phyloP scores from a whole-genome alignment of 257 asterid species.

The Jacaranda mimosifolia region DNA sequence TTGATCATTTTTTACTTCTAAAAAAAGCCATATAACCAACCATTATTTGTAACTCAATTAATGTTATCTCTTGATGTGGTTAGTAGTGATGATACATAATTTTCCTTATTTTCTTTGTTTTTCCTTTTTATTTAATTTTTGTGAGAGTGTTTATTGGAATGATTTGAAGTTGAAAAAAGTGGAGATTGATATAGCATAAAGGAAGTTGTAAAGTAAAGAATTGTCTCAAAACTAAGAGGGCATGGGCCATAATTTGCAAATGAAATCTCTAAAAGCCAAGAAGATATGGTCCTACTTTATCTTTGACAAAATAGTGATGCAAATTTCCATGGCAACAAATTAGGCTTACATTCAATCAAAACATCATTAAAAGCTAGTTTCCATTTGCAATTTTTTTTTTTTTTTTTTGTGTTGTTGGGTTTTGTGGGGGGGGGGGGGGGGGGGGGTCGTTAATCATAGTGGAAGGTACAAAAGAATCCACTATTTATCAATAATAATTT shows the following conservation, averaged over 20 bases:
- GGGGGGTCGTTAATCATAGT: no score
- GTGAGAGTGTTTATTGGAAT: conserved; percentile 22
- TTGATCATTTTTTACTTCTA: no score
- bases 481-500: no score
- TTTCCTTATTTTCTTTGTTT: background rate
- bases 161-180: conserved; percentile 32
- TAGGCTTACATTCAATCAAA: conserved; percentile 40
- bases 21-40: background rate
- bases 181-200: conserved; percentile 35
- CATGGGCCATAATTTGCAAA: conserved; percentile 49
- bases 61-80: background rate
- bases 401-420: no score
- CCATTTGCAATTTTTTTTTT: no score
- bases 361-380: conserved; percentile 34
- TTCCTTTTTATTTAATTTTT: background rate
- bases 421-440: no score
- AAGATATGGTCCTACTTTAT: conserved; percentile 44
- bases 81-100: background rate
- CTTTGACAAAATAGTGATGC: conserved; percentile 53
- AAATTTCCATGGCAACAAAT: conserved; percentile 41
- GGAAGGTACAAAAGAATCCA: no score
- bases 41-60: background rate
- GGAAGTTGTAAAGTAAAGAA: conserved; percentile 35
- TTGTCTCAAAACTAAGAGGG: conserved; percentile 44
- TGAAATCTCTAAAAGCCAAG: conserved; percentile 49